These are phyloP conservation scores for Bacidia gigantensis DNA, from an alignment of 495 filamentous ascomycete genomes.

Conservation along the genomic window DNA sequence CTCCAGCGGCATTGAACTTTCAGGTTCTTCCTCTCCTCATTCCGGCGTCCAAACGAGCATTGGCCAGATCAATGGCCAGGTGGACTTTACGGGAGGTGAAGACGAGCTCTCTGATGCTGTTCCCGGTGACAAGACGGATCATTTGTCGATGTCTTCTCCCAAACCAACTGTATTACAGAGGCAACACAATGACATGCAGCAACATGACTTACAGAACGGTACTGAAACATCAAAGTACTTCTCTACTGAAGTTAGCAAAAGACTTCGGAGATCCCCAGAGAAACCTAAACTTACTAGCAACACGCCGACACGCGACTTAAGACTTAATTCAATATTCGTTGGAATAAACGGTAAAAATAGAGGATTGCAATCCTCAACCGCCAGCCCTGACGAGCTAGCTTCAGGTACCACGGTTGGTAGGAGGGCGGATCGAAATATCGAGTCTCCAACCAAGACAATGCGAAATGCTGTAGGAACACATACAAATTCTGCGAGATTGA, in stretches of 20 bases:
- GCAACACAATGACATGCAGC: not conserved
- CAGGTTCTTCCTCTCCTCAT: not conserved
- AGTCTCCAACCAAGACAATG: not conserved
- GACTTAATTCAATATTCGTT: not conserved
- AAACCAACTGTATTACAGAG: not conserved
- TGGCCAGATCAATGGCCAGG: conserved; percentile 1
- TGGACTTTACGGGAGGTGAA: conserved; percentile 6
- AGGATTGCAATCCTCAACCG: not conserved
- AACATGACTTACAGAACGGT: no score
- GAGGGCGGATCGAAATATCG: not conserved
- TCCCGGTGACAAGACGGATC: not conserved
- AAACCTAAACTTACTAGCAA: not conserved
- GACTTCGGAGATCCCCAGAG: no score
- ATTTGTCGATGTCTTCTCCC: not conserved
- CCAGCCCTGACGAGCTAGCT: conserved; percentile 2
- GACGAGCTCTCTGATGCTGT: not conserved
- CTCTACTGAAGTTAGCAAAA: no score
- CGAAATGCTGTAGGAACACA: no score
- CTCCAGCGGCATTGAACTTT: not conserved
- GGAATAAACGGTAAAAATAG: not conserved
- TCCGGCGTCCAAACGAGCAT: not conserved
- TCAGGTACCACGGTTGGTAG: conserved; percentile 2
- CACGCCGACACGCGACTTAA: not conserved
- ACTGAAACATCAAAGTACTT: not conserved
- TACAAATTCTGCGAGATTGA: no score